These are phyloP conservation scores for Xerocomellus chrysenteron DNA, from an alignment of 768 basidiomycete genomes.

Conservation along the genomic window DNA sequence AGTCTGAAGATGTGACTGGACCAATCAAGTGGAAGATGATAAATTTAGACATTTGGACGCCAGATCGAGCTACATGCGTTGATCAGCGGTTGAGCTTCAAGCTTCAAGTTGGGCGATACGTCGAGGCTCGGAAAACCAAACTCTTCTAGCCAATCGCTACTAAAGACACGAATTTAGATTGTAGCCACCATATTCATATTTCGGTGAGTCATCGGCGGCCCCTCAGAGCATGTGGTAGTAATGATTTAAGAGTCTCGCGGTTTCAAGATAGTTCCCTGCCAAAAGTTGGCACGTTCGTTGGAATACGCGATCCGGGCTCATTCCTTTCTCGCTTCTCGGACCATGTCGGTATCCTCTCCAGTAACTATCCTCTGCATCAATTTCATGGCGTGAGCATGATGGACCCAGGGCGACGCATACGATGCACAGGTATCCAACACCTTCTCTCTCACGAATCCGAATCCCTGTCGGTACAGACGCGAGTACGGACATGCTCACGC, in stretches of 20 bases:
- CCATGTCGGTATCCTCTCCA: background rate
- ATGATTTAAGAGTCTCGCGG: background rate
- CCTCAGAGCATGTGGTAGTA: background rate
- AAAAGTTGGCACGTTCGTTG: slow-evolving; percentile 8
- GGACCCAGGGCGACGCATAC: background rate
- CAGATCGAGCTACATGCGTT: too few species aligned
- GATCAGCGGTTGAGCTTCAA: too few species aligned
- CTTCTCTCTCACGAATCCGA: background rate
- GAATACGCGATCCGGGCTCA: background rate
- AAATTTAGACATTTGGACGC: background rate
- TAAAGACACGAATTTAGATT: background rate
- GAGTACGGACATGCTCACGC: background rate
- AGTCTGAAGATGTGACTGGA: background rate
- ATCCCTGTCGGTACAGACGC: background rate
- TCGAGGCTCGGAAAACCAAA: background rate
- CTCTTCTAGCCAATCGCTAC: background rate
- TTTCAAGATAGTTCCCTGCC: background rate
- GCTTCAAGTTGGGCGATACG: background rate
- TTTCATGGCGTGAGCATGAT: background rate
- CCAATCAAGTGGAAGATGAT: background rate
- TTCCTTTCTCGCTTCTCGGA: background rate
- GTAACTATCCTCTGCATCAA: too few species aligned
- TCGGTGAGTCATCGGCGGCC: background rate
- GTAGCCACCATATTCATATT: background rate
- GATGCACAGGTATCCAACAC: background rate